Evolutionary conservation across 108 stramenopile species (phyloP).

Genomic region (Conticribra weissflogii): DNA sequence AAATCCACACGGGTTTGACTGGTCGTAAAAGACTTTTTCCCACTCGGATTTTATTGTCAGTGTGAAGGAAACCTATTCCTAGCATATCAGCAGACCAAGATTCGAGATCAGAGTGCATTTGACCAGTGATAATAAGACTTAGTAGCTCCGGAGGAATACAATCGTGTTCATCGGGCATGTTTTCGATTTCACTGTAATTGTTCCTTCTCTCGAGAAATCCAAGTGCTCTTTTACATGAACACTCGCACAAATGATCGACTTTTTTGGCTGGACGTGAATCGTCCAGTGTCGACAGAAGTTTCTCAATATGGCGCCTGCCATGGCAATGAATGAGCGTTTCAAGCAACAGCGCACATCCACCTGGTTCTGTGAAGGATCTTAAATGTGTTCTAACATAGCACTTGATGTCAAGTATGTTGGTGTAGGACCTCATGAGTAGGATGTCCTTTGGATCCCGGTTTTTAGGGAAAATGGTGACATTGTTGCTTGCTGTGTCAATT

Average conservation of each 20-base stretch:
- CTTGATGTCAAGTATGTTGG: constrained; percentile 64
- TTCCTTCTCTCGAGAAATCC: constrained; percentile 25
- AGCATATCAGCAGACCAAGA: constrained; percentile 66
- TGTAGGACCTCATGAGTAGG: constrained; percentile 57
- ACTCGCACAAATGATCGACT: constrained; percentile 7
- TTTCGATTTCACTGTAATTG: constrained; percentile 12
- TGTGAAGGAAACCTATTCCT: constrained; percentile 70
- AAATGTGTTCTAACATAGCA: constrained; percentile 68
- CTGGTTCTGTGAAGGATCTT: constrained; percentile 59
- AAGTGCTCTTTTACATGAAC: constrained; percentile 36
- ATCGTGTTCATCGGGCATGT: constrained; percentile 54
- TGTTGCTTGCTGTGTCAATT: constrained; percentile 31
- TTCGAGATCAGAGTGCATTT: constrained; percentile 37
- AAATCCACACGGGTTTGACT: constrained; percentile 71
- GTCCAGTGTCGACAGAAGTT: constrained; percentile 35
- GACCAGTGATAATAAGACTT: constrained; percentile 75
- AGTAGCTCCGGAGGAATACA: constrained; percentile 65
- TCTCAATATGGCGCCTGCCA: constrained; percentile 29
- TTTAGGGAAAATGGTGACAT: constrained; percentile 30
- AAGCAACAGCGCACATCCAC: constrained; percentile 83
- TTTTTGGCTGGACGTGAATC: neutral
- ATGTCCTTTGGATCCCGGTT: constrained; percentile 47
- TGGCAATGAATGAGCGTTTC: constrained; percentile 79
- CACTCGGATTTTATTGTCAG: constrained; percentile 22
- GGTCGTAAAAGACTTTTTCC: constrained; percentile 55